Base-by-base conservation (phyloP, 768 basidiomycete species). In the Peribolospora kevripleyi region DNA sequence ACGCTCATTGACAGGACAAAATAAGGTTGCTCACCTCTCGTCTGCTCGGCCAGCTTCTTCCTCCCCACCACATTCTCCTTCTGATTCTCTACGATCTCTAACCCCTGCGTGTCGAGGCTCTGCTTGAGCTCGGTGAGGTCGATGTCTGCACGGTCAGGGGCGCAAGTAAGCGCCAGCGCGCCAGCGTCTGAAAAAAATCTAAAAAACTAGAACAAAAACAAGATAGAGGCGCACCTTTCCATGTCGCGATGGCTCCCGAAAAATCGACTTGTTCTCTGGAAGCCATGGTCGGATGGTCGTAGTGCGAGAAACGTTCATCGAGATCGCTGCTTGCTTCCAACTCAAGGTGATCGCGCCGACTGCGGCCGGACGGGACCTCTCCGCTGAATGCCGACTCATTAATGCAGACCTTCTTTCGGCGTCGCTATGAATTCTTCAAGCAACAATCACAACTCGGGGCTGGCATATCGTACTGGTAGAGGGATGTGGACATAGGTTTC, bases 21-120 rank as follows among this genome's bases (percentile, higher is more conserved):
- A 41, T 41, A 36, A 9, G 46, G 37, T 40, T 6, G 0, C 55
- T 9, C n/a, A 84, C 91, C 91, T 72, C 91, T 84, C 0, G 93
- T 98, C 66, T 83, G 81, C 70, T 97, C 93, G 1, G 91, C 85
- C 25, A 98, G 73, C 54, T 80, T 82, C 68, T 95, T 98, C 47
- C 93, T 76, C 7, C 88, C 88, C 3, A 98, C 74, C 48, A 95
- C 74, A 60, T 83, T 86, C 71, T 97, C 91, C 71, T 95, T 98
- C 73, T 95, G 90, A 69, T 90, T 90, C 73, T 97, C 88, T 25
- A 98, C 90, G 10, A 98, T 74, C 68, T 97, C 90, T 42, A 95
- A 74, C 1, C 64, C 90, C 58, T 95, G 91, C 5, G 75, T 72
- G 68, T 97, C 90, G 51, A 98, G 76, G 4, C 79, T 81, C 71